phyloP scores from a whole-genome alignment of 495 filamentous ascomycete species.

The Cercophora samala region DNA sequence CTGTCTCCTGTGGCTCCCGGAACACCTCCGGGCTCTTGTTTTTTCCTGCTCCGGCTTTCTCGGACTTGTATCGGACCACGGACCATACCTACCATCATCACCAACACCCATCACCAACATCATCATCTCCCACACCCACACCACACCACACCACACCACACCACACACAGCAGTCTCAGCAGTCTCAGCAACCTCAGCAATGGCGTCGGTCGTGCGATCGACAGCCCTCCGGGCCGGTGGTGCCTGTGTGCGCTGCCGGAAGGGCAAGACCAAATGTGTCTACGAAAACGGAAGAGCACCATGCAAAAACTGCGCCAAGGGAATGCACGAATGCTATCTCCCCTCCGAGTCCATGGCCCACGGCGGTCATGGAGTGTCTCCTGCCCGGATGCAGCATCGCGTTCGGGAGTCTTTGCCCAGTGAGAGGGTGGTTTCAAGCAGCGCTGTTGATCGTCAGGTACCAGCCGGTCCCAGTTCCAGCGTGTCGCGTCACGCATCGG shows the following conservation, averaged over 20 bases:
- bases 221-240: slow-evolving; percentile 52
- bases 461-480: slow-evolving; percentile 36
- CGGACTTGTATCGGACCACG: slow-evolving; percentile 2
- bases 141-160: no score
- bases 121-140: not conserved
- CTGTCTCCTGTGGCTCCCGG: slow-evolving; percentile 17
- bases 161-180: not conserved
- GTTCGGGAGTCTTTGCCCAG: slow-evolving; percentile 45
- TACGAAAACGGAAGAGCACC: slow-evolving; percentile 51
- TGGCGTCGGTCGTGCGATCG: slow-evolving; percentile 47
- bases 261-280: slow-evolving; percentile 54
- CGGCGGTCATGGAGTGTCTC: slow-evolving; percentile 44
- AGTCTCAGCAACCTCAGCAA: slow-evolving; percentile 14
- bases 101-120: slow-evolving; percentile 12
- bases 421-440: slow-evolving; percentile 43
- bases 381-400: slow-evolving; percentile 33
- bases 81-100: not conserved
- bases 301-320: slow-evolving; percentile 54
- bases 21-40: slow-evolving; percentile 24
- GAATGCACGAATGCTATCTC: slow-evolving; percentile 53
- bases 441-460: slow-evolving; percentile 43
- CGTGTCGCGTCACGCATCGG: slow-evolving; percentile 44
- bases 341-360: slow-evolving; percentile 51
- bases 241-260: slow-evolving; percentile 53
- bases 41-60: slow-evolving; percentile 17